Conservation (phyloP, 345 rosid species). For the Clausena lansium region DNA sequence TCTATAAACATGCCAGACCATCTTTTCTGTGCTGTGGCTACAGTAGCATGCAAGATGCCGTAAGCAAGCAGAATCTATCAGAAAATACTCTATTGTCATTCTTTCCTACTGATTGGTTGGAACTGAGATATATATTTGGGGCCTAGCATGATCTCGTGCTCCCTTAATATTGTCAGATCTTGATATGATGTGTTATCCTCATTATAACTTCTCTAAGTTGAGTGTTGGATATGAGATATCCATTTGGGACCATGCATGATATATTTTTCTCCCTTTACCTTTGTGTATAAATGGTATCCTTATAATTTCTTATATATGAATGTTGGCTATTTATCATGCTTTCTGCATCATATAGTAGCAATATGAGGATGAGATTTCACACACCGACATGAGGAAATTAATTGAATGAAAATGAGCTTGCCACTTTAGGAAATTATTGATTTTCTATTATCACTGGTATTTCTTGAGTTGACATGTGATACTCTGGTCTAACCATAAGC, state of each 20-base stretch:
- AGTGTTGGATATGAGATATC: background rate
- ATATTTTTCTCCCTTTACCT: background rate
- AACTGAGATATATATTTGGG: background rate
- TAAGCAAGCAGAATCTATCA: background rate
- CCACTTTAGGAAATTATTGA: background rate
- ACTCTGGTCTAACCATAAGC: background rate
- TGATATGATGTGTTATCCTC: background rate
- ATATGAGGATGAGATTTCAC: background rate
- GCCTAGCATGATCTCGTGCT: background rate
- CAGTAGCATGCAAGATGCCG: background rate
- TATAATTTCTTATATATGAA: background rate
- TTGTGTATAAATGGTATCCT: background rate
- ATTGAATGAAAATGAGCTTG: background rate
- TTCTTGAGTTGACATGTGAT: background rate
- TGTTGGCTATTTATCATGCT: background rate
- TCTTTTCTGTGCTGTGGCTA: background rate
- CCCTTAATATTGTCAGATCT: too few relatives aligned
- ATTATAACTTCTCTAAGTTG: background rate
- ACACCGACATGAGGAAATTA: background rate
- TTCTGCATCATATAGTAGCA: background rate
- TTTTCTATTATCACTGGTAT: background rate
- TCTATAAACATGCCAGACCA: background rate
- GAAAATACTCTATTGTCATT: too few relatives aligned
- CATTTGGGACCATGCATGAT: slow-evolving; percentile 2
- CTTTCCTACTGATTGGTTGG: too few relatives aligned